A percentile compares a stretch with the other conserved stretches of the same genome.
phyloP scores from a whole-genome alignment of 2,329 filamentous ascomycete genomes.

The Truncatella angustata region DNA sequence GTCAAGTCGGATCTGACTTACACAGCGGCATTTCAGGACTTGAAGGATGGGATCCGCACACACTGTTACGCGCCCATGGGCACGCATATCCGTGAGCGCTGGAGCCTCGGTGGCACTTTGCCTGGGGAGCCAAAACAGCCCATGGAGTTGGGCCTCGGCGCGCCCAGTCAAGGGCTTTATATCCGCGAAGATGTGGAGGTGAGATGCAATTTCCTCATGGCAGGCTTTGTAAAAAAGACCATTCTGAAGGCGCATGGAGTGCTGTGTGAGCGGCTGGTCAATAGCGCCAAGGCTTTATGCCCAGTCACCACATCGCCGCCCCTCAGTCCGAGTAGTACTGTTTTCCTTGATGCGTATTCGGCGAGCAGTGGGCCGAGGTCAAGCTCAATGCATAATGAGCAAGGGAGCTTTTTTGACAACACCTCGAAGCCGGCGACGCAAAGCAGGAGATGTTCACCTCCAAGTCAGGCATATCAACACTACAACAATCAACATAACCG shows the following conservation, averaged over 20 bases:
- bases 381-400: conserved; percentile 5
- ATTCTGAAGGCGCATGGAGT: conserved; percentile 72
- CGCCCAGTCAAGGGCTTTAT: conserved; percentile 69
- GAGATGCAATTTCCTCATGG: conserved; percentile 74
- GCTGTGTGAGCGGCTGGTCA: conserved; percentile 64
- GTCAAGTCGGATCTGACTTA: conserved; percentile 70
- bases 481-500: background rate
- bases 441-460: background rate
- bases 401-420: background rate
- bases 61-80: conserved; percentile 82
- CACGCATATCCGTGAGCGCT: conserved; percentile 75
- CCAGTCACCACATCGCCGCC: conserved; percentile 64
- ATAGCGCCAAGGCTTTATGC: background rate
- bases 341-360: background rate
- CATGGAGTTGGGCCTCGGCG: conserved; percentile 64
- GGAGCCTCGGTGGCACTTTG: conserved; percentile 70
- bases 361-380: background rate
- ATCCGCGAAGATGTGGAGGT: conserved; percentile 84
- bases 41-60: conserved; percentile 71
- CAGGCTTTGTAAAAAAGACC: conserved; percentile 77
- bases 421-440: background rate
- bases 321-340: conserved; percentile 50
- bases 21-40: conserved; percentile 76
- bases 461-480: background rate
- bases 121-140: conserved; percentile 67